Evolutionary conservation across 371 early-diverging fungal species (phyloP).

Genomic region (Mucor racemosus): DNA sequence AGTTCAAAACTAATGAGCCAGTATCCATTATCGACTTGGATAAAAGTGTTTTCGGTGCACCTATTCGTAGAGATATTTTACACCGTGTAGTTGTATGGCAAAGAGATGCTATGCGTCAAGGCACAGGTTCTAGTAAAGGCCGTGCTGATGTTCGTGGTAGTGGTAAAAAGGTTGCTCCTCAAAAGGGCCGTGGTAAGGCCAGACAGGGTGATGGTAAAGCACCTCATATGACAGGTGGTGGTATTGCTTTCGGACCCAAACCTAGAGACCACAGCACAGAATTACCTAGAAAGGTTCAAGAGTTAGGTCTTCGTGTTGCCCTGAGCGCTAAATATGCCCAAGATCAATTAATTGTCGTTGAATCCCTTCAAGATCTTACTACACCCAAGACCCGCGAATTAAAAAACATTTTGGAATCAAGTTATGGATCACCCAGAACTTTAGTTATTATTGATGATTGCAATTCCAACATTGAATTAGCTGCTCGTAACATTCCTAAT

Average conservation of each 20-base stretch:
- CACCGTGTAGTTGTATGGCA: slow-evolving; percentile 89
- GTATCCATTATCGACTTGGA: slow-evolving; percentile 77
- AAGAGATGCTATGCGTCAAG: slow-evolving; percentile 80
- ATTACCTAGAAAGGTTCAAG: slow-evolving; percentile 86
- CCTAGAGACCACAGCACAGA: slow-evolving; percentile 85
- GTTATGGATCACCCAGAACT: slow-evolving; percentile 43
- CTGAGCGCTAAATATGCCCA: slow-evolving; percentile 90
- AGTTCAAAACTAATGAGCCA: slow-evolving; percentile 78
- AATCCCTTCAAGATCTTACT: slow-evolving; percentile 60
- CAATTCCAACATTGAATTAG: slow-evolving; percentile 63
- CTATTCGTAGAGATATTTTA: slow-evolving; percentile 84
- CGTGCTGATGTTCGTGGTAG: slow-evolving; percentile 87
- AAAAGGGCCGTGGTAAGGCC: slow-evolving; percentile 94
- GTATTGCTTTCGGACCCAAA: slow-evolving; percentile 86
- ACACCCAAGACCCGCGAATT: slow-evolving; percentile 69
- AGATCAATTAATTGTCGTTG: slow-evolving; percentile 86
- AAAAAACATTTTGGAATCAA: slow-evolving; percentile 55
- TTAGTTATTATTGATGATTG: slow-evolving; percentile 58
- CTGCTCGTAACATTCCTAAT: slow-evolving; percentile 70
- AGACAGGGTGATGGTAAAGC: slow-evolving; percentile 87
- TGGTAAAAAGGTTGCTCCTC: slow-evolving; percentile 78
- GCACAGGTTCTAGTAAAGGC: slow-evolving; percentile 83
- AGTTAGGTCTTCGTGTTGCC: slow-evolving; percentile 81
- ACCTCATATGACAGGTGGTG: slow-evolving; percentile 92
- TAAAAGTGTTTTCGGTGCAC: slow-evolving; percentile 79